Percentiles rank a stretch among this genome's conserved stretches.
Evolutionary conservation across 352 stramenopile genomes (phyloP).

Genomic region (Phytophthora melonis): DNA sequence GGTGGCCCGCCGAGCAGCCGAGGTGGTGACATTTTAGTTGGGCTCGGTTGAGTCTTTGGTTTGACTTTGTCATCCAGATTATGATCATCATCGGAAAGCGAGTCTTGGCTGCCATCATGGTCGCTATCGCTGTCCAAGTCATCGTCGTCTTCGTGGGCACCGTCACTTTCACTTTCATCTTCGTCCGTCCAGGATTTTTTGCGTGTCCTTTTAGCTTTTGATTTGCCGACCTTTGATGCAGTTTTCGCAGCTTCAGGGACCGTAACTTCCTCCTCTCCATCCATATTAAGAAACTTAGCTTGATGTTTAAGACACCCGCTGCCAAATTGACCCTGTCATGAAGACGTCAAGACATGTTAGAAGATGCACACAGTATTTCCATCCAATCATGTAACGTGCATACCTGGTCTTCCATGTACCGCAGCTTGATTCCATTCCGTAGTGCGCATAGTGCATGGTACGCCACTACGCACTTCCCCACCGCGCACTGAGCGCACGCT

Average conservation of each 20-base stretch:
- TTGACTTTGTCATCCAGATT: conserved; percentile 11
- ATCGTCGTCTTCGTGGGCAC: conserved; percentile 38
- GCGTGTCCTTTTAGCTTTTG: conserved; percentile 22
- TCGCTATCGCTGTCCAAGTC: conserved; percentile 55
- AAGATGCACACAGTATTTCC: not conserved
- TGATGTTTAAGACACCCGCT: conserved; percentile 74
- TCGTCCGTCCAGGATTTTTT: conserved; percentile 44
- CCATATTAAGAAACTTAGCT: conserved; percentile 56
- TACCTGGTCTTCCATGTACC: conserved; percentile 71
- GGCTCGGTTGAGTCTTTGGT: conserved; percentile 11
- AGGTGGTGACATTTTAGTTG: conserved; percentile 35
- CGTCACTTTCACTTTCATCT: conserved; percentile 37
- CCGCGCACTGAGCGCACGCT: conserved; percentile 74
- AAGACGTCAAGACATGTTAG: not conserved
- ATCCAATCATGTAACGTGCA: not conserved
- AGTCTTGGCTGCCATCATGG: conserved; percentile 40
- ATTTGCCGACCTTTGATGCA: conserved; percentile 17
- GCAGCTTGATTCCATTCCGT: conserved; percentile 65
- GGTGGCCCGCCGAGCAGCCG: conserved; percentile 23
- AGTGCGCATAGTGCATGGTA: conserved; percentile 81
- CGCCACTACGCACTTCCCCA: conserved; percentile 75
- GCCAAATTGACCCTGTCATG: conserved; percentile 61
- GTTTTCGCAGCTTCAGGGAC: conserved; percentile 22
- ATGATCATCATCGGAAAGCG: conserved; percentile 28
- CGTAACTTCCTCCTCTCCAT: conserved; percentile 21